Conservation (phyloP, 257 asterid species). For the Ophiorrhiza pumila region DNA sequence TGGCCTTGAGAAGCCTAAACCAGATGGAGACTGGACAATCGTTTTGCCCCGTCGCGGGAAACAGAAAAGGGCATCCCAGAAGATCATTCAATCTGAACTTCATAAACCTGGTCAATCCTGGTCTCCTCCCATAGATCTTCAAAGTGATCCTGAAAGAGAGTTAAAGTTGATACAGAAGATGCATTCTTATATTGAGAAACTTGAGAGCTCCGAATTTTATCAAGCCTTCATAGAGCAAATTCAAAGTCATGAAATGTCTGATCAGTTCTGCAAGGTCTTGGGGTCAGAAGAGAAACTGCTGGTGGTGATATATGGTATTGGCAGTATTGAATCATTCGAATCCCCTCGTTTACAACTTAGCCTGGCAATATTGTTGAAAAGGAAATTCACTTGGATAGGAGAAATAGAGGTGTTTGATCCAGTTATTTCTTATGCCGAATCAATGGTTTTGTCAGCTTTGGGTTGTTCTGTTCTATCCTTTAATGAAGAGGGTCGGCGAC, state of each 20-base stretch:
- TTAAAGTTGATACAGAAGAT: constrained; percentile 57
- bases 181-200: constrained; percentile 40
- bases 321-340: constrained; percentile 78
- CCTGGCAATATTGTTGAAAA: constrained; percentile 70
- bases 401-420: constrained; percentile 83
- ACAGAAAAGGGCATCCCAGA: constrained; percentile 27
- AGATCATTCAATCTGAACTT: constrained; percentile 25
- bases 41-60: constrained; percentile 72
- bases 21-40: constrained; percentile 61
- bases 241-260: constrained; percentile 35
- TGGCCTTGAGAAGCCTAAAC: constrained; percentile 22
- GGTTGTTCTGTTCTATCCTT: constrained; percentile 73
- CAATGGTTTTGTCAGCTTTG: constrained; percentile 57
- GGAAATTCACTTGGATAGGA: constrained; percentile 69
- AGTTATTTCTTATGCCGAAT: constrained; percentile 60
- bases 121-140: constrained; percentile 59
- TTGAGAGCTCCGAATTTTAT: constrained; percentile 52
- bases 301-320: constrained; percentile 88
- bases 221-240: constrained; percentile 43
- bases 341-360: constrained; percentile 73
- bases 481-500: constrained; percentile 73
- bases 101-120: constrained; percentile 45
- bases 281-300: constrained; percentile 53
- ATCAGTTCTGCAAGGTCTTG: constrained; percentile 37
- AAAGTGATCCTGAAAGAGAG: constrained; percentile 51